Evolutionary conservation across 495 filamentous ascomycete genomes (phyloP).

Genomic region (Neurospora sublineolata): DNA sequence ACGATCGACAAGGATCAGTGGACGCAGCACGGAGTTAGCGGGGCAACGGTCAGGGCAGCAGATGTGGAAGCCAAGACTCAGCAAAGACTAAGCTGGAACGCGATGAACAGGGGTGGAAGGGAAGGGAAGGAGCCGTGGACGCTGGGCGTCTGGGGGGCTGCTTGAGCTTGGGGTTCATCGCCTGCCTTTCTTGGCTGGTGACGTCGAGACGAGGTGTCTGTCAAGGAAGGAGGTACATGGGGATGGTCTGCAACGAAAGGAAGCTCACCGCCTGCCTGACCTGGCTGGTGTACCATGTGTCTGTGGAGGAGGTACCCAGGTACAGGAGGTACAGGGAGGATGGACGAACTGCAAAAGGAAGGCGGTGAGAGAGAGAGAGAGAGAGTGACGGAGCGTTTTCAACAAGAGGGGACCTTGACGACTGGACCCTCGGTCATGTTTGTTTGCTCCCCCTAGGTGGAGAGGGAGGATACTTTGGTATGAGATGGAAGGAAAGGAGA

Average conservation of each 20-base stretch:
- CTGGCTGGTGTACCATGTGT: neutral
- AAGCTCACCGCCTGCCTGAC: neutral
- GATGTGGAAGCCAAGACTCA: conserved; percentile 46
- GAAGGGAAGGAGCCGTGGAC: conserved; percentile 54
- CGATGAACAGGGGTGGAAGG: conserved; percentile 36
- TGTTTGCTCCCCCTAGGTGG: neutral
- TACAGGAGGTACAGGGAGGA: neutral
- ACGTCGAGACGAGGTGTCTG: neutral
- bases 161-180: conserved; percentile 4
- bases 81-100: conserved; percentile 49
- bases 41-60: conserved; percentile 47
- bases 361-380: neutral
- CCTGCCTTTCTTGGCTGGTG: neutral
- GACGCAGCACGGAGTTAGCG: conserved; percentile 61
- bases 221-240: neutral
- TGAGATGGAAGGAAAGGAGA: neutral
- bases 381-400: neutral
- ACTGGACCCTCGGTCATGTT: neutral
- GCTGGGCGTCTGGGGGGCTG: conserved; percentile 60
- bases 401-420: neutral
- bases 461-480: neutral
- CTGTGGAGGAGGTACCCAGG: neutral
- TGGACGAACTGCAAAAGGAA: neutral
- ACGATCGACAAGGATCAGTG: conserved; percentile 81
- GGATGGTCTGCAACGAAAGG: neutral